Percentiles rank a stretch among this genome's conserved stretches.
phyloP scores from a whole-genome alignment of 2,329 filamentous ascomycete species.

The Nigrospora sphaerica region DNA sequence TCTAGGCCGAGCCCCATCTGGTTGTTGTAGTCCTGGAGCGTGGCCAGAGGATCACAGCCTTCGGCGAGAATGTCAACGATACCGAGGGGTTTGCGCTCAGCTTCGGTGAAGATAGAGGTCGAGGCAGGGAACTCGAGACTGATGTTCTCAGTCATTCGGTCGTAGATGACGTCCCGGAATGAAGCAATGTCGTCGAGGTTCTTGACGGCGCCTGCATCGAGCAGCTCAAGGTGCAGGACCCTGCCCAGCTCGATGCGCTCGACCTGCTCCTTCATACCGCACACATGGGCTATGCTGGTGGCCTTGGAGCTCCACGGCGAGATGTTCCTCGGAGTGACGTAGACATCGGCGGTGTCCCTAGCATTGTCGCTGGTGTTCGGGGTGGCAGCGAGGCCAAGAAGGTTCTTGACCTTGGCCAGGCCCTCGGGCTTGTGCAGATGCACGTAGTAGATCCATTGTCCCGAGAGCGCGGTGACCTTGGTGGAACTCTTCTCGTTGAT shows the following conservation, averaged over 20 bases:
- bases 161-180: slow-evolving; percentile 69
- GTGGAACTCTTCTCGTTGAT: slow-evolving; percentile 29
- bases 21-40: slow-evolving; percentile 77
- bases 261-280: slow-evolving; percentile 64
- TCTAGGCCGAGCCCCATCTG: slow-evolving; percentile 81
- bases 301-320: slow-evolving; percentile 98
- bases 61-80: slow-evolving; percentile 68
- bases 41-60: slow-evolving; percentile 57
- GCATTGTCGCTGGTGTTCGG: slow-evolving; percentile 11
- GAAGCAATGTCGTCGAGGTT: slow-evolving; percentile 42
- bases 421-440: slow-evolving; percentile 41
- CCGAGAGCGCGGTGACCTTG: slow-evolving; percentile 40
- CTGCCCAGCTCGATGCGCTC: slow-evolving; percentile 84
- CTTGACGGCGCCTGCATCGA: slow-evolving; percentile 28
- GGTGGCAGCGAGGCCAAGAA: slow-evolving; percentile 30
- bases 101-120: slow-evolving; percentile 71
- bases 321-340: slow-evolving; percentile 74
- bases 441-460: slow-evolving; percentile 61
- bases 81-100: slow-evolving; percentile 53
- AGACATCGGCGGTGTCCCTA: slow-evolving; percentile 48
- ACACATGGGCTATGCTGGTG: slow-evolving; percentile 88
- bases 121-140: slow-evolving; percentile 60
- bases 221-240: slow-evolving; percentile 62
- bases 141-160: slow-evolving; percentile 92
- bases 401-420: slow-evolving; percentile 36